Percentiles rank a stretch among this genome's conserved stretches.
Conservation (phyloP, 129 eudicot species). For the Lactuca sativa region DNA sequence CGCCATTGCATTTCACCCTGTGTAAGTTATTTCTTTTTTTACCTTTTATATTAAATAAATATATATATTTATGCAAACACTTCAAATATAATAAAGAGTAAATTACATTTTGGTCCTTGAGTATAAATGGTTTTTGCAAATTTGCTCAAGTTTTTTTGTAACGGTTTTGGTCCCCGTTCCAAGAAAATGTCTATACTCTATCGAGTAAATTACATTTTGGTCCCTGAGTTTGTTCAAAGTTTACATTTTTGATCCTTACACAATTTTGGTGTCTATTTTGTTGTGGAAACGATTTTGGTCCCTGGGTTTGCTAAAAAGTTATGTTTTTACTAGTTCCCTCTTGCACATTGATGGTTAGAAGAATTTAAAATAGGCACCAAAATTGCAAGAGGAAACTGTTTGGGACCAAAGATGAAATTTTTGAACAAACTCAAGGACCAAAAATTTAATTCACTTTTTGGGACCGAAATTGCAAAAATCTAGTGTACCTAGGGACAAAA, state of each 20-base stretch:
- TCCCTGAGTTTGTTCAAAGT: background rate
- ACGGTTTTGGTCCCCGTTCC: background rate
- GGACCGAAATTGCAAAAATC: background rate
- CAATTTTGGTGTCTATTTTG: no score
- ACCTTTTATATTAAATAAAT: background rate
- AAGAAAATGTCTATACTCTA: background rate
- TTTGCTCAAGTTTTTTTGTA: background rate
- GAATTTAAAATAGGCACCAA: no score
- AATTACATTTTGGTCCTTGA: no score
- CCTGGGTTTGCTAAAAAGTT: no score
- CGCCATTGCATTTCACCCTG: conserved; percentile 90
- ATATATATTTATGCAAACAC: background rate
- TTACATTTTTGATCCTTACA: background rate
- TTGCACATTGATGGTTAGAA: no score
- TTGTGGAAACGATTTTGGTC: no score
- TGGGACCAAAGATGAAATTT: background rate
- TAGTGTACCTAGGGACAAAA: background rate
- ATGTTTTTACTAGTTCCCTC: no score
- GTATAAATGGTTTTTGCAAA: background rate
- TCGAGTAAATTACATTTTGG: background rate
- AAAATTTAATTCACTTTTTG: background rate
- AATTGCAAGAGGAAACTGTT: background rate
- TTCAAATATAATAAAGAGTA: background rate
- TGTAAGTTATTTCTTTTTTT: conserved; percentile 46
- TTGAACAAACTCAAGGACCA: background rate